Evolutionary conservation across 495 filamentous ascomycete genomes (phyloP), one percentile per base, ranked within the genome.

Genomic region (Geopyxis carbonaria): DNA sequence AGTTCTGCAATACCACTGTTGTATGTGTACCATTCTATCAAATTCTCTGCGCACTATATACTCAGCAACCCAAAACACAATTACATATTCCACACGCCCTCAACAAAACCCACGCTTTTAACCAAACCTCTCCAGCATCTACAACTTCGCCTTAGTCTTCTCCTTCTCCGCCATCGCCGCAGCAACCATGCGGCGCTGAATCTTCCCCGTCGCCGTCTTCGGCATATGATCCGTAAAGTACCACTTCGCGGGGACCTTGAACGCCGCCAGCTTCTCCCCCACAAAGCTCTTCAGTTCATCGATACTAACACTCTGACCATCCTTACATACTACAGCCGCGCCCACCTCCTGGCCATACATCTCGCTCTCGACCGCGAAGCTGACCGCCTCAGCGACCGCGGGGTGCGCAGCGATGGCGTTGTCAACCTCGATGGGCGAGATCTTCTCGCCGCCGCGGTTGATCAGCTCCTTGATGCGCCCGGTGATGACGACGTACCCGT

Each of bases 191-290:
- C 79, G 66, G 38, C 81, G 61, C 59, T 87, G 82, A 37, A 87
- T 73, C 63, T 87, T 91, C 20, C 82, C 81, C 5, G 81, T 91
- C n/a, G 81, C 78, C 16, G 82, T 91, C 63, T 87, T 87, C 24
- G 81, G 81, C 71, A 89, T 86, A 40, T 72, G 59, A 38, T 79
- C 64, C 4, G 77, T 80, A 45, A 84, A 81, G 59, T 75, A 87
- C 19, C 86, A 61, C 69, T 78, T 72, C 61, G 80, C 83, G 0
- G 82, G 81, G n/a, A 82, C 65, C 65, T 91, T 91, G 52, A 85
- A 87, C 57, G 76, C 80, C 20, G 76, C 75, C 51, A 83, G 52
- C 55, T 65, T 75, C 24, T 76, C 66, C 0, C 57, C 65, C 31
- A 83, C 66, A 70, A 74, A 87, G 19, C 47, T 49, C 58, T 66